Conservation (phyloP, 1,139 yeast species). For the Nakaseomyces bracarensis region DNA sequence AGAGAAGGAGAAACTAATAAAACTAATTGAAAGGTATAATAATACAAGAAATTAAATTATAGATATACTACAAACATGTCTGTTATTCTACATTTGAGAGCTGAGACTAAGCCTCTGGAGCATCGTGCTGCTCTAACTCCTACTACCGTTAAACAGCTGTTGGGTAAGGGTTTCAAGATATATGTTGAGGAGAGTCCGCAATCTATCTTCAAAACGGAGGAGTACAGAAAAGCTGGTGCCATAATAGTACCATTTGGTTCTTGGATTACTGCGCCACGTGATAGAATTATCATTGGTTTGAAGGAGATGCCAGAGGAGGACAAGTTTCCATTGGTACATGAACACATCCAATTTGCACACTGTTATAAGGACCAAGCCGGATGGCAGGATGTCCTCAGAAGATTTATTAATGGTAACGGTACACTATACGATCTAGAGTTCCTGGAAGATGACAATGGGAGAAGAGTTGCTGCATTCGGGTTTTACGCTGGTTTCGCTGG, state of each 20-base stretch:
- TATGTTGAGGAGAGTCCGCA: slow-evolving; percentile 82
- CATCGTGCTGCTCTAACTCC: slow-evolving; percentile 97
- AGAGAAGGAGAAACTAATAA: background rate
- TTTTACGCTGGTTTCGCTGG: slow-evolving; percentile 99
- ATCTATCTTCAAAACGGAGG: slow-evolving; percentile 67
- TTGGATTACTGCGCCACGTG: slow-evolving; percentile 85
- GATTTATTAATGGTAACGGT: slow-evolving; percentile 91
- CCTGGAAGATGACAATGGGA: slow-evolving; percentile 85
- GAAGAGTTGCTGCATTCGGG: slow-evolving; percentile 99
- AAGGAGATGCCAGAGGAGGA: slow-evolving; percentile 92
- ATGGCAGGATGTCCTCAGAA: slow-evolving; percentile 80
- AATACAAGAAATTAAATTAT: background rate
- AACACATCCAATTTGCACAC: slow-evolving; percentile 97
- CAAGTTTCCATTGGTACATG: slow-evolving; percentile 84
- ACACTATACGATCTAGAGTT: slow-evolving; percentile 87
- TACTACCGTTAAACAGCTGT: slow-evolving; percentile 69
- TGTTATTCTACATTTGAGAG: slow-evolving; percentile 73
- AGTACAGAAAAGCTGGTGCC: slow-evolving; percentile 76
- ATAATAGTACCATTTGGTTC: slow-evolving; percentile 85
- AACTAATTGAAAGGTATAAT: background rate
- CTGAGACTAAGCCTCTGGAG: slow-evolving; percentile 94
- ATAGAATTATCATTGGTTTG: slow-evolving; percentile 83
- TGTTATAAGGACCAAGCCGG: slow-evolving; percentile 97
- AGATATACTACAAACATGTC: slow-evolving; percentile 13
- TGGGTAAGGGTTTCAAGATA: slow-evolving; percentile 82